These are phyloP conservation scores for Nigrograna mackinnonii DNA, from an alignment of 2,329 filamentous ascomycete species.

Conservation along the genomic window DNA sequence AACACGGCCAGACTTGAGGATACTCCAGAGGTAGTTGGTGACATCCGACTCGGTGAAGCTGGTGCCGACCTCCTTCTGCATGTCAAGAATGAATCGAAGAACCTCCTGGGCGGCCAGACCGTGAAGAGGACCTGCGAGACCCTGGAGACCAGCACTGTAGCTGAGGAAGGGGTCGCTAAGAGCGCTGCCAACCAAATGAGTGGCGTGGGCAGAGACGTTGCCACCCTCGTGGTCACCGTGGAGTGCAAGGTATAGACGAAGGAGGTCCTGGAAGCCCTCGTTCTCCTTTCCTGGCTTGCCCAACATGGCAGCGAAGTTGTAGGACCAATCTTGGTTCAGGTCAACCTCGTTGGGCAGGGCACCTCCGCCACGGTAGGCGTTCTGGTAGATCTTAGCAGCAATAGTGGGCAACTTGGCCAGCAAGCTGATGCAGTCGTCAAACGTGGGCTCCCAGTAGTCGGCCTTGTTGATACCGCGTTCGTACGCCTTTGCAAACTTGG, in stretches of 20 bases:
- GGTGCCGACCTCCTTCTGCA: constrained; percentile 84
- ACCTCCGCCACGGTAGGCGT: constrained; percentile 75
- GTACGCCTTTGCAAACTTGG: constrained; percentile 91
- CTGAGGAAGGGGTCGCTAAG: constrained; percentile 94
- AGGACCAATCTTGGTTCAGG: constrained; percentile 89
- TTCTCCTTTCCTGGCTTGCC: constrained; percentile 87
- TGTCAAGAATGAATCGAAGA: constrained; percentile 92
- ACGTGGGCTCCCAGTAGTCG: constrained; percentile 98
- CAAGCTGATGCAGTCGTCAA: constrained; percentile 91
- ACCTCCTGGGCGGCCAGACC: constrained; percentile 96
- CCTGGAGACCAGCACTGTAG: constrained; percentile 93
- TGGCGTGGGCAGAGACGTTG: constrained; percentile 94
- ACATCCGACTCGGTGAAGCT: constrained; percentile 81
- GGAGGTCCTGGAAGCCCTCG: constrained; percentile 91
- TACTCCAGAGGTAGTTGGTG: constrained; percentile 87
- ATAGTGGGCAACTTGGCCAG: constrained; percentile 96
- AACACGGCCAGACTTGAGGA: constrained; percentile 90
- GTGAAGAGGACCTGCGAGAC: constrained; percentile 90
- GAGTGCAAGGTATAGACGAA: constrained; percentile 91
- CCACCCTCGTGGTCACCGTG: constrained; percentile 98
- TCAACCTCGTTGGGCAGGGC: constrained; percentile 78
- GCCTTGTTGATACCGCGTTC: constrained; percentile 90
- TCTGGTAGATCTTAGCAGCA: constrained; percentile 97
- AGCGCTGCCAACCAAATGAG: constrained; percentile 92
- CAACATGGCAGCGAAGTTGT: constrained; percentile 97